These are phyloP conservation scores for Phylloporus arenicola DNA, from an alignment of 768 basidiomycete species.

Conservation along the genomic window DNA sequence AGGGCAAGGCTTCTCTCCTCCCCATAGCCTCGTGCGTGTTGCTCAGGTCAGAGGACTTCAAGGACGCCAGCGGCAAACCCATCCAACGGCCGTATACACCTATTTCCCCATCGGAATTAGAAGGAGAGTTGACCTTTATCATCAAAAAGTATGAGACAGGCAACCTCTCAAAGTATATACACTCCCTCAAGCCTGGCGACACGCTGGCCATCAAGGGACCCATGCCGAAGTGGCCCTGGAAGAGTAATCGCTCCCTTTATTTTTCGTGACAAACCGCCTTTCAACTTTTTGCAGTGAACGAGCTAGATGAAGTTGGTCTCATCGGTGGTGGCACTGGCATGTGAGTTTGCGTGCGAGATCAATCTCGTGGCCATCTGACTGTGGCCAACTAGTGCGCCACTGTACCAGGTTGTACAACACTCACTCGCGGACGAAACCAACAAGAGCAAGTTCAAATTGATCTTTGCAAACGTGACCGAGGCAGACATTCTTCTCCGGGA, in stretches of 20 bases:
- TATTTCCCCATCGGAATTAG: constrained; percentile 66
- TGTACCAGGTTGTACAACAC: constrained; percentile 77
- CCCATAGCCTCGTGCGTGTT: constrained; percentile 76
- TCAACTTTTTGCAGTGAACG: constrained; percentile 51
- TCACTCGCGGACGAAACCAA: constrained; percentile 69
- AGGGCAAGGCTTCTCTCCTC: constrained; percentile 70
- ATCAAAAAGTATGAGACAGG: constrained; percentile 84
- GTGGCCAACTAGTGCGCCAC: constrained; percentile 55
- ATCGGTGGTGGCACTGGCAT: constrained; percentile 96
- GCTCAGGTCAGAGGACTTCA: constrained; percentile 67
- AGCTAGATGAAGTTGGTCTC: constrained; percentile 80
- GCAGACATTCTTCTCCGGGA: constrained; percentile 84
- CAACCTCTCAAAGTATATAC: constrained; percentile 80
- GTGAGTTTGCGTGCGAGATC: constrained; percentile 36
- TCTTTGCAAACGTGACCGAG: constrained; percentile 89
- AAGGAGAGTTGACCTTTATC: constrained; percentile 74
- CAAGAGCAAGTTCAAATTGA: constrained; percentile 90
- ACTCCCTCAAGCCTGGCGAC: constrained; percentile 75
- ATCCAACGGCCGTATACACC: constrained; percentile 93
- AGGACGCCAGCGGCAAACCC: constrained; percentile 78
- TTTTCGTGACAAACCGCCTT: not conserved
- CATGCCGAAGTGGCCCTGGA: constrained; percentile 80
- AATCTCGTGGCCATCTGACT: not conserved
- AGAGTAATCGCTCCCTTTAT: constrained; percentile 41
- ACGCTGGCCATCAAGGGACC: constrained; percentile 87